Conservation (phyloP, 176 grass and related monocot genomes). For the Oryza meyeriana region DNA sequence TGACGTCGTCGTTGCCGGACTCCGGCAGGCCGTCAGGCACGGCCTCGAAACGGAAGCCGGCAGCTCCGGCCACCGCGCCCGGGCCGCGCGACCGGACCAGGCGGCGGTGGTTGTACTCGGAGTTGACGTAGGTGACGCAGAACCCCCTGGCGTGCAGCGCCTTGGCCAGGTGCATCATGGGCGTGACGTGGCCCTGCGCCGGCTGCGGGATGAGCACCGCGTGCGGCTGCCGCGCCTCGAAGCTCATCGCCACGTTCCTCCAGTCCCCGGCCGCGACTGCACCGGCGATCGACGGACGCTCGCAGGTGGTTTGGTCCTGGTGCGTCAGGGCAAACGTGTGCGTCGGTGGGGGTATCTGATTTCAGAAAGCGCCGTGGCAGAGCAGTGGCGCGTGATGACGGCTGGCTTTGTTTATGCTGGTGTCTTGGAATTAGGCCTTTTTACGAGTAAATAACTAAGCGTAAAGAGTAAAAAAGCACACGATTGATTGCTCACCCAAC, state of each 20-base stretch:
- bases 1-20: slow-evolving; percentile 51
- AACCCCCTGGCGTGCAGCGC: slow-evolving; percentile 72
- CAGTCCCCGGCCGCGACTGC: background rate
- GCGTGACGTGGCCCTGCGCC: slow-evolving; percentile 72
- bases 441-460: background rate
- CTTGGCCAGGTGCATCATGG: slow-evolving; percentile 73
- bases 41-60: slow-evolving; percentile 51
- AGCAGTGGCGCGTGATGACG: background rate
- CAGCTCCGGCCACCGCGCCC: slow-evolving; percentile 34
- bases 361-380: background rate
- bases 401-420: background rate
- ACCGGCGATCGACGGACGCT: background rate
- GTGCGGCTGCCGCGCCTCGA: slow-evolving; percentile 31
- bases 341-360: background rate
- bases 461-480: background rate
- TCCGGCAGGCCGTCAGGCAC: slow-evolving; percentile 70
- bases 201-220: slow-evolving; percentile 70
- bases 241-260: slow-evolving; percentile 21
- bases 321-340: too few species aligned
- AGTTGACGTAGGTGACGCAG: slow-evolving; percentile 74
- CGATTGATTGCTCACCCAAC: background rate
- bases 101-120: slow-evolving; percentile 62
- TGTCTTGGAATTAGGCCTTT: background rate
- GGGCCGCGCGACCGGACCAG: slow-evolving; percentile 43
- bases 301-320: too few species aligned